Conservation (phyloP, 805 yeast species). For the Yarrowia porcina region DNA sequence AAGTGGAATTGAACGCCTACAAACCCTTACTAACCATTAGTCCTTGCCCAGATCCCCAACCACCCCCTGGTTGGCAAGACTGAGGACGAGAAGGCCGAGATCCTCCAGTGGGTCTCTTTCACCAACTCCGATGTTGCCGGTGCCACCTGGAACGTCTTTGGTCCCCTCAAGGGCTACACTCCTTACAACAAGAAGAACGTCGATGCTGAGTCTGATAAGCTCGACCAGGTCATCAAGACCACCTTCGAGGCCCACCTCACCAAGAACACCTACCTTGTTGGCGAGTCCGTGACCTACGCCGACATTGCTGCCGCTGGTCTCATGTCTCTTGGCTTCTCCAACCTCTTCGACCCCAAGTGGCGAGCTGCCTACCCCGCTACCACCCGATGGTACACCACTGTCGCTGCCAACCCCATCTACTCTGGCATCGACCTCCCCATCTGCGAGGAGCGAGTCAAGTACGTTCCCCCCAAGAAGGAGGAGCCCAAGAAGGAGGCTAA, state of each 20-base stretch:
- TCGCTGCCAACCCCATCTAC: conserved; percentile 47
- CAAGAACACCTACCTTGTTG: conserved; percentile 64
- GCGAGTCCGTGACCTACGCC: conserved; percentile 64
- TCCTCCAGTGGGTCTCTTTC: conserved; percentile 76
- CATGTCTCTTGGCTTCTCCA: conserved; percentile 52
- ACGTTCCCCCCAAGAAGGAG: conserved; percentile 74
- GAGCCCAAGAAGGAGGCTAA: conserved; percentile 48
- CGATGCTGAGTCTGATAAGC: conserved; percentile 45
- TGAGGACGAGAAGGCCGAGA: conserved; percentile 58
- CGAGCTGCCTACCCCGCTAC: conserved; percentile 58
- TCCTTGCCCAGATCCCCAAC: conserved; percentile 28
- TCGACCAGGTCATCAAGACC: conserved; percentile 43
- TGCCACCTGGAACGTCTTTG: conserved; percentile 49
- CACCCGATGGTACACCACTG: conserved; percentile 70
- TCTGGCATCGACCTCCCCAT: conserved; percentile 51
- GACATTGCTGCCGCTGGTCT: conserved; percentile 53
- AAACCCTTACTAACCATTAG: conserved; percentile 14
- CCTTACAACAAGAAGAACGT: conserved; percentile 78
- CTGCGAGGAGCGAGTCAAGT: conserved; percentile 63
- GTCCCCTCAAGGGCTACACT: conserved; percentile 57
- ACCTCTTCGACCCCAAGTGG: conserved; percentile 63
- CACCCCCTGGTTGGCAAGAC: conserved; percentile 60
- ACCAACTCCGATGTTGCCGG: conserved; percentile 64
- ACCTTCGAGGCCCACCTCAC: conserved; percentile 41
- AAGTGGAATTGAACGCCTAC: not conserved